Evolutionary conservation across 2,329 filamentous ascomycete genomes (phyloP).

Genomic region (Talaromyces sp.): DNA sequence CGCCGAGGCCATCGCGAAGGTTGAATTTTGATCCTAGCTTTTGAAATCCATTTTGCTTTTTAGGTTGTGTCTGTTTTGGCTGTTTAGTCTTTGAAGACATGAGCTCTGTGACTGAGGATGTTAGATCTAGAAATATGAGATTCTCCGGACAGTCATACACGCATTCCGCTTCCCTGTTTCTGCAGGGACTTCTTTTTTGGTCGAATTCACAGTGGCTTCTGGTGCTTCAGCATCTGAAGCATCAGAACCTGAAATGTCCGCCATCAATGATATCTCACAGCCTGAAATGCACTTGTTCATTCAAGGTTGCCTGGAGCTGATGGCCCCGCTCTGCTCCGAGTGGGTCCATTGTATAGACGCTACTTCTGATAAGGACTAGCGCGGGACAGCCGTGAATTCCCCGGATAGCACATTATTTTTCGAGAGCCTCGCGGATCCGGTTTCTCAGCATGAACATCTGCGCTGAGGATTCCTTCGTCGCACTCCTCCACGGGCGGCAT

Average conservation of each 20-base stretch:
- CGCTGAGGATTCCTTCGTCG: not conserved
- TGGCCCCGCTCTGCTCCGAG: not conserved
- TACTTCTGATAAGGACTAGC: constrained; percentile 23
- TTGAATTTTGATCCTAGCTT: constrained; percentile 32
- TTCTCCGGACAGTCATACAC: constrained; percentile 20
- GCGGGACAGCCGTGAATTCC: constrained; percentile 20
- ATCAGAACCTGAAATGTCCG: constrained; percentile 15
- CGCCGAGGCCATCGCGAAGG: constrained; percentile 57
- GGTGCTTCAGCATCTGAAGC: constrained; percentile 11
- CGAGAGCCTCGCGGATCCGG: not conserved
- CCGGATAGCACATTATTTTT: not conserved
- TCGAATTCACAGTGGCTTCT: not conserved
- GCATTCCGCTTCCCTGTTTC: constrained; percentile 31
- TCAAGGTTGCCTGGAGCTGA: not conserved
- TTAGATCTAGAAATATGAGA: not conserved
- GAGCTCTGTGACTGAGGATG: constrained; percentile 44
- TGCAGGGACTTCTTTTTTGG: constrained; percentile 4
- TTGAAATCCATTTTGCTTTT: constrained; percentile 5
- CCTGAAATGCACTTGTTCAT: not conserved
- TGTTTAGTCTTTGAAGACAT: constrained; percentile 49
- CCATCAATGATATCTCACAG: constrained; percentile 10
- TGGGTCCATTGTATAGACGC: not conserved
- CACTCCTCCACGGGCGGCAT: constrained; percentile 20
- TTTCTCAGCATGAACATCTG: not conserved
- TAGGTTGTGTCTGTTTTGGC: constrained; percentile 16